phyloP scores from a whole-genome alignment of 2,329 filamentous ascomycete genomes.

The Graphilbum sp. region DNA sequence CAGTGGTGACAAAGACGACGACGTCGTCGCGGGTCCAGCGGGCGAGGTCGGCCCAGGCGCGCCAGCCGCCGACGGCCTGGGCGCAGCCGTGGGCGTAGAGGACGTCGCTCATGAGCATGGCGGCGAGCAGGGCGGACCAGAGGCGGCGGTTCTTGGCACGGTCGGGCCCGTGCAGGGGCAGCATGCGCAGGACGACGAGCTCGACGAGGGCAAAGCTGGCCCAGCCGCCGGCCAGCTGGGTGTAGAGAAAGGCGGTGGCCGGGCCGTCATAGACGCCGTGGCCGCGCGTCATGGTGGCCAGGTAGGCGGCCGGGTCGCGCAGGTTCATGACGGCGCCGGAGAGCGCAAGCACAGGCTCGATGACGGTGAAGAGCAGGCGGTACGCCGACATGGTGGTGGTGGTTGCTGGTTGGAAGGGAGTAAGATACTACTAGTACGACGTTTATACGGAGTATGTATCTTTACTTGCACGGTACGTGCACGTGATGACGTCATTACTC shows the following conservation, averaged over 20 bases:
- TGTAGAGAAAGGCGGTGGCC: conserved; percentile 16
- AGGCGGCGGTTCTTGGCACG: conserved; percentile 14
- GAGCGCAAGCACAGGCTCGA: conserved; percentile 20
- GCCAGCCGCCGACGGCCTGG: conserved; percentile 20
- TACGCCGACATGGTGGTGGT: conserved; percentile 8
- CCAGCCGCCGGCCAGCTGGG: conserved; percentile 16
- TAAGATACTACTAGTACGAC: too few species aligned
- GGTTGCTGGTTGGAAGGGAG: too few species aligned
- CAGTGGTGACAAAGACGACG: conserved; percentile 13
- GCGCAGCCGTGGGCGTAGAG: conserved; percentile 15
- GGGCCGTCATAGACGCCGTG: conserved; percentile 4
- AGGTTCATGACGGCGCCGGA: conserved; percentile 16
- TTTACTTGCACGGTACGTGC: too few species aligned
- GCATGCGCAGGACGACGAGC: conserved; percentile 18
- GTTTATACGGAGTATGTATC: too few species aligned
- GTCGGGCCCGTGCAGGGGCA: conserved; percentile 2
- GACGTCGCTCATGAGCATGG: conserved; percentile 20
- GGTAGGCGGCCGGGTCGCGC: conserved; percentile 13
- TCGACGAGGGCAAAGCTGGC: conserved; percentile 21
- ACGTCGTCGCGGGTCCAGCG: conserved; percentile 17
- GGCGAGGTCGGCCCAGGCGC: conserved; percentile 9
- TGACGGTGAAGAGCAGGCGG: conserved; percentile 16
- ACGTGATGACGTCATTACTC: too few species aligned
- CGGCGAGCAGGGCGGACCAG: conserved; percentile 19
- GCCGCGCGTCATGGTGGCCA: conserved; percentile 15